phyloP scores from a whole-genome alignment of 345 rosid genomes.

The Gynandropsis gynandra region DNA sequence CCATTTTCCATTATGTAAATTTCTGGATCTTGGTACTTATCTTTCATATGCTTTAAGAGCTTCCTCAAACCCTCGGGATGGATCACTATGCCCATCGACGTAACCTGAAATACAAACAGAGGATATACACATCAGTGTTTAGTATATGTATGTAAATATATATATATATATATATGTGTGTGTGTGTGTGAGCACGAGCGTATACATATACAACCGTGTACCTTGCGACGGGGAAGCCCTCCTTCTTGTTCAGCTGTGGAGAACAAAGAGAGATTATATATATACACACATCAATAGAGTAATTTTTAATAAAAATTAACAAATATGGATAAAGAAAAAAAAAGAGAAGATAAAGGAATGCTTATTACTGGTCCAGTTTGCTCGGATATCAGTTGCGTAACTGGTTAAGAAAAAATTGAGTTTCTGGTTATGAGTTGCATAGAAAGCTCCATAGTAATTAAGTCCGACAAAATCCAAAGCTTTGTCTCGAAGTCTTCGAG shows the following conservation, averaged over 20 bases:
- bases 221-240: too few relatives aligned
- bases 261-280: too few relatives aligned
- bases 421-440: background rate
- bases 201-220: too few relatives aligned
- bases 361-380: too few relatives aligned
- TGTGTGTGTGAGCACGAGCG: too few relatives aligned
- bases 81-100: background rate
- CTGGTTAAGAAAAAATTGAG: background rate
- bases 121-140: too few relatives aligned
- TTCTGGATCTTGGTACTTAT: conserved; percentile 29
- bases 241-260: too few relatives aligned
- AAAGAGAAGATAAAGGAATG: too few relatives aligned
- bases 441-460: background rate
- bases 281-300: too few relatives aligned
- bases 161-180: background rate
- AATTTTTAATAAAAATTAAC: too few relatives aligned
- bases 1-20: conserved; percentile 37
- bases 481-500: background rate
- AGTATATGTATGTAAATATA: background rate
- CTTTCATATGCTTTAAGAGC: conserved; percentile 4
- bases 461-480: background rate
- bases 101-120: background rate
- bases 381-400: background rate
- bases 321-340: too few relatives aligned
- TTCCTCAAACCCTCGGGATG: background rate